Percentiles rank a stretch among this genome's conserved stretches.
Conservation (phyloP, 768 basidiomycete genomes). For the Tulasnella sp. region DNA sequence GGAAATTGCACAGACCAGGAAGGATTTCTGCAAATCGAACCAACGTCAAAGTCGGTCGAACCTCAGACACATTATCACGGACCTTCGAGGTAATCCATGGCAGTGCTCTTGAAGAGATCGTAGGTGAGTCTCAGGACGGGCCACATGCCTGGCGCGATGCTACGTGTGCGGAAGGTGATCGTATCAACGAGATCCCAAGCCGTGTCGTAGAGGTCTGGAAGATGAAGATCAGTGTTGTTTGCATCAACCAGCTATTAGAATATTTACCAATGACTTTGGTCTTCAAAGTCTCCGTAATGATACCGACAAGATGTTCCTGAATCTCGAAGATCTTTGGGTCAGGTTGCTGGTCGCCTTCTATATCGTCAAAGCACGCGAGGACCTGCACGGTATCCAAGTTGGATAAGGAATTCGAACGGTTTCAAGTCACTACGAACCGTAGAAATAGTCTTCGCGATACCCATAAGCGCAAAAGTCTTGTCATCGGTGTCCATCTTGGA, state of each 20-base stretch:
- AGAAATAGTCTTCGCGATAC: constrained; percentile 70
- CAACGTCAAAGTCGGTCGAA: constrained; percentile 22
- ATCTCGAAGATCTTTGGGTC: constrained; percentile 35
- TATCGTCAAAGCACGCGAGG: constrained; percentile 54
- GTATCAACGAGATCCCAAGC: constrained; percentile 77
- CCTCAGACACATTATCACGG: constrained; percentile 18
- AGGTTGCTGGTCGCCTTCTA: constrained; percentile 6
- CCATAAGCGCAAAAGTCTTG: constrained; percentile 81
- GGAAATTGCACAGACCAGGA: constrained; percentile 75
- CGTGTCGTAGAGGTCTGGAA: constrained; percentile 70
- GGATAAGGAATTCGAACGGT: constrained; percentile 1
- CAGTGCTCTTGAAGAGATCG: constrained; percentile 67
- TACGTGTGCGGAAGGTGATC: constrained; percentile 66
- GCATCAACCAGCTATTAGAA: not conserved
- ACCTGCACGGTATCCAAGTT: constrained; percentile 37
- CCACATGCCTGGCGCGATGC: constrained; percentile 77
- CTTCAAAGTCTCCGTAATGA: constrained; percentile 64
- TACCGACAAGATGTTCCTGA: constrained; percentile 69
- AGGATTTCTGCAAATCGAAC: constrained; percentile 50
- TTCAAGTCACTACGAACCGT: constrained; percentile 38
- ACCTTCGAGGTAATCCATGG: constrained; percentile 81
- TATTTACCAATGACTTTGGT: constrained; percentile 58
- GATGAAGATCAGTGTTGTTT: not conserved
- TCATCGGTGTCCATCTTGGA: constrained; percentile 43
- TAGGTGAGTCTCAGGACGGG: constrained; percentile 75